phyloP scores from a whole-genome alignment of 306 rosid species.

The Malus fusca region DNA sequence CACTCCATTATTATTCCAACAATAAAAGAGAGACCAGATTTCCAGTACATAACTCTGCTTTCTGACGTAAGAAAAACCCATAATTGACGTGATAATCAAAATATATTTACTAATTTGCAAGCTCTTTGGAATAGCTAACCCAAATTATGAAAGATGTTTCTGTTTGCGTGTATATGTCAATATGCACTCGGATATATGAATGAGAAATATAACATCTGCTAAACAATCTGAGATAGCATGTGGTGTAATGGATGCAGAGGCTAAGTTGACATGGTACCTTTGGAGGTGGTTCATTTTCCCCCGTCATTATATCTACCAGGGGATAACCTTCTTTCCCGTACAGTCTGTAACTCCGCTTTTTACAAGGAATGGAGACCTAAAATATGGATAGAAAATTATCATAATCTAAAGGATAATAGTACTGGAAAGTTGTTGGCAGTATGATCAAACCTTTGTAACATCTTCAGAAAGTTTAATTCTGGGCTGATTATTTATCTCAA shows the following conservation, averaged over 20 bases:
- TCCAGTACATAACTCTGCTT: neutral
- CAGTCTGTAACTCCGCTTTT: conserved; percentile 72
- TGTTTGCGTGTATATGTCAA: neutral
- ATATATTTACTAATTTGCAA: neutral
- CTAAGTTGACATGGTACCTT: conserved; percentile 49
- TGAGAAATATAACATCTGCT: neutral
- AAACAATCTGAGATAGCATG: neutral
- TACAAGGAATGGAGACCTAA: conserved; percentile 97
- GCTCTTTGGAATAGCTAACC: neutral
- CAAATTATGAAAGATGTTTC: neutral
- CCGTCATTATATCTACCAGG: conserved; percentile 87
- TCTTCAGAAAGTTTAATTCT: conserved; percentile 99
- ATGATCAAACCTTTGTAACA: conserved; percentile 75
- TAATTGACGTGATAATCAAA: neutral
- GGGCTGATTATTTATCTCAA: conserved; percentile 91
- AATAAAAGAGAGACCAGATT: neutral
- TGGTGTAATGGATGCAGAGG: neutral
- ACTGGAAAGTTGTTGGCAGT: conserved; percentile 9
- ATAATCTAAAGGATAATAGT: neutral
- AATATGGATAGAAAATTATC: conserved; percentile 7
- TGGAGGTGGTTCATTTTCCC: conserved; percentile 90
- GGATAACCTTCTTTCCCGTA: conserved; percentile 96
- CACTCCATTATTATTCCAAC: neutral
- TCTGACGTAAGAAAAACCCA: neutral
- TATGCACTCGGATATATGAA: neutral